Percentiles rank a stretch among this genome's conserved stretches.
Evolutionary conservation across 495 filamentous ascomycete genomes (phyloP).

Genomic region (Amphirosellinia nigrospora): DNA sequence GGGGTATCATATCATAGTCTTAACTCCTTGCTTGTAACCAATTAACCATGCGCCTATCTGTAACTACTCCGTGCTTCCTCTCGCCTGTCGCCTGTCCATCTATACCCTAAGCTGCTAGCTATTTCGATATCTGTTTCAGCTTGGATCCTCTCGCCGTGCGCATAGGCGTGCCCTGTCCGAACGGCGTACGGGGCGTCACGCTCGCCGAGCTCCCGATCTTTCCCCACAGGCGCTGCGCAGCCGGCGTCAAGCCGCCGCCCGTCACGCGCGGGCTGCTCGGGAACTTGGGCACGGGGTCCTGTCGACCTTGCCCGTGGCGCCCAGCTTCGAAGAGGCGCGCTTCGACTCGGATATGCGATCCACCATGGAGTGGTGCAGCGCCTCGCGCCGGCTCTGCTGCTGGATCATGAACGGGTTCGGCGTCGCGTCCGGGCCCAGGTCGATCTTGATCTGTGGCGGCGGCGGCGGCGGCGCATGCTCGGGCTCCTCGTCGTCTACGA

Average conservation of each 20-base stretch:
- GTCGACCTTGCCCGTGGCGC: constrained; percentile 62
- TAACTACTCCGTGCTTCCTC: neutral
- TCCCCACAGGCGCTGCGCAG: constrained; percentile 77
- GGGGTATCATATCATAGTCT: constrained; percentile 24
- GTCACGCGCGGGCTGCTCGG: constrained; percentile 72
- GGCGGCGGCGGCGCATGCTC: constrained; percentile 41
- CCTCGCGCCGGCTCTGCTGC: constrained; percentile 78
- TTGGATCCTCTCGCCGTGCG: constrained; percentile 40
- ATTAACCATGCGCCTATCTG: neutral
- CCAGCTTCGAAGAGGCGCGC: constrained; percentile 55
- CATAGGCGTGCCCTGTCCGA: constrained; percentile 49
- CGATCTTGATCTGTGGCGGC: constrained; percentile 37
- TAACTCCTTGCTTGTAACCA: neutral
- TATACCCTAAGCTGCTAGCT: neutral
- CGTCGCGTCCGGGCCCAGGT: constrained; percentile 64
- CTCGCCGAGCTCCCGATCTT: constrained; percentile 64
- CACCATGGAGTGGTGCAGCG: constrained; percentile 88
- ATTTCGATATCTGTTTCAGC: constrained; percentile 37
- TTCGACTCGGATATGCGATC: constrained; percentile 80
- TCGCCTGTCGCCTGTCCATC: neutral
- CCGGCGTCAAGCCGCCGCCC: constrained; percentile 70
- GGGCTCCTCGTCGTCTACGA: constrained; percentile 81
- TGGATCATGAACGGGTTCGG: constrained; percentile 84
- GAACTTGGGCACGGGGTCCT: constrained; percentile 72
- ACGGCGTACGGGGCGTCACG: constrained; percentile 54